These are phyloP conservation scores for Carex littledalei DNA, from an alignment of 176 grass and related monocot genomes.

Conservation along the genomic window DNA sequence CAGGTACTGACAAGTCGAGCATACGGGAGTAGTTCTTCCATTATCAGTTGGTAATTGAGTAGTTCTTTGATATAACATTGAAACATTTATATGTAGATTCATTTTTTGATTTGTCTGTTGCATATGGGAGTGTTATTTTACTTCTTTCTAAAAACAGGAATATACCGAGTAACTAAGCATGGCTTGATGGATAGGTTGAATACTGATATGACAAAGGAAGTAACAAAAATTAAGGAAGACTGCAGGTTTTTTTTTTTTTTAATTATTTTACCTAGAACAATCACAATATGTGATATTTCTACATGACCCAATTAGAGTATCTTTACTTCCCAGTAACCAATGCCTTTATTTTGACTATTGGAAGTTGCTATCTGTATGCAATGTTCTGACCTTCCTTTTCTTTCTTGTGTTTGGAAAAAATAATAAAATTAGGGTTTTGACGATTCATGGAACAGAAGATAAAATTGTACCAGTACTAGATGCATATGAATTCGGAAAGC, in stretches of 20 bases:
- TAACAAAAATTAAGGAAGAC: constrained; percentile 58
- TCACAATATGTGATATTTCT: not conserved
- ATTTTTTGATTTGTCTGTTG: not conserved
- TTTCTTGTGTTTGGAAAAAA: not conserved
- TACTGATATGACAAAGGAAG: constrained; percentile 54
- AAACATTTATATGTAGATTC: not conserved
- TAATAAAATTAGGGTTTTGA: constrained; percentile 53
- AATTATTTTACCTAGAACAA: constrained; percentile 4
- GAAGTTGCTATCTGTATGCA: not conserved
- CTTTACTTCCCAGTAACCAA: not conserved
- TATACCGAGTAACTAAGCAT: constrained; percentile 63
- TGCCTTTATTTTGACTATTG: not conserved
- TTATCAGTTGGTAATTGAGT: not conserved
- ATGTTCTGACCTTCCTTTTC: not conserved
- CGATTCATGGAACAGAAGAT: constrained; percentile 69
- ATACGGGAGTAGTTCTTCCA: not conserved
- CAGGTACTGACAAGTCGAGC: not conserved
- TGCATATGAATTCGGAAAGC: constrained; percentile 69
- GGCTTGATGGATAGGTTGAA: constrained; percentile 73
- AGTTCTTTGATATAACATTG: not conserved
- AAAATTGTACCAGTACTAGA: constrained; percentile 58
- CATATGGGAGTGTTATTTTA: not conserved
- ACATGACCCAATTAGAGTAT: not conserved
- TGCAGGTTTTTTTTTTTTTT: constrained; percentile 48
- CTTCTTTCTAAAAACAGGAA: constrained; percentile 30